phyloP scores from a whole-genome alignment of 2,329 filamentous ascomycete genomes.

The Fusarium palustre region DNA sequence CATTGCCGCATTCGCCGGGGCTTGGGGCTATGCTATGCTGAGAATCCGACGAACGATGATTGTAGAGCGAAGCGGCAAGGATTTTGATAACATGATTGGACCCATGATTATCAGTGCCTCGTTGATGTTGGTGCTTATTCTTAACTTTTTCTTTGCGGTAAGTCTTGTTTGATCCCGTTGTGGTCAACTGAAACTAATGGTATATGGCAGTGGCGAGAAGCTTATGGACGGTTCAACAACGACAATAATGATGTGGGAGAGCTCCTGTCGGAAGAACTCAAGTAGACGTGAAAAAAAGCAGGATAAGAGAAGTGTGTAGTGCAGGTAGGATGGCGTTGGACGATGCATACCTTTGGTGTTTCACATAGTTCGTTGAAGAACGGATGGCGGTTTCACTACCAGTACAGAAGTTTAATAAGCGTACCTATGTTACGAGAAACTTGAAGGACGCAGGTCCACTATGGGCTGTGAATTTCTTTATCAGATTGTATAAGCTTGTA shows the following conservation, averaged over 20 bases:
- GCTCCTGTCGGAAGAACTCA: conserved; percentile 48
- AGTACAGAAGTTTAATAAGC: not conserved
- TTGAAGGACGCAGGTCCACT: conserved; percentile 2
- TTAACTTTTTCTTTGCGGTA: conserved; percentile 93
- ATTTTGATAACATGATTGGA: conserved; percentile 90
- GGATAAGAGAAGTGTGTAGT: conserved; percentile 16
- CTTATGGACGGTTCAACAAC: conserved; percentile 48
- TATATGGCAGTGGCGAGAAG: conserved; percentile 49
- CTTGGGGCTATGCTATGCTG: conserved; percentile 90
- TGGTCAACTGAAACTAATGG: conserved; percentile 20
- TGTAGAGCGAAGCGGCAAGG: conserved; percentile 84
- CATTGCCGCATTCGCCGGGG: conserved; percentile 84
- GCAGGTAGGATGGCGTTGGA: conserved; percentile 31
- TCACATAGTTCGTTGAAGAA: conserved; percentile 1
- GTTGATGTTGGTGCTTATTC: conserved; percentile 78
- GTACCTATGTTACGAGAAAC: not conserved
- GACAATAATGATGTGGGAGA: conserved; percentile 22
- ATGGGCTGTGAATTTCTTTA: not conserved
- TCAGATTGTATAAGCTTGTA: not conserved
- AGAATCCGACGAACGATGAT: conserved; percentile 83
- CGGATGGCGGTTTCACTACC: not conserved
- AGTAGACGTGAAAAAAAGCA: conserved; percentile 20
- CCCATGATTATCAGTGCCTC: conserved; percentile 86
- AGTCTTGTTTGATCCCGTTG: conserved; percentile 42
- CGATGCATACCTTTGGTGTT: conserved; percentile 33